A percentile compares a stretch with the other conserved stretches of the same genome.
Evolutionary conservation across 148 eudicot genomes (phyloP).

Genomic region (Rhododendron ovatum): DNA sequence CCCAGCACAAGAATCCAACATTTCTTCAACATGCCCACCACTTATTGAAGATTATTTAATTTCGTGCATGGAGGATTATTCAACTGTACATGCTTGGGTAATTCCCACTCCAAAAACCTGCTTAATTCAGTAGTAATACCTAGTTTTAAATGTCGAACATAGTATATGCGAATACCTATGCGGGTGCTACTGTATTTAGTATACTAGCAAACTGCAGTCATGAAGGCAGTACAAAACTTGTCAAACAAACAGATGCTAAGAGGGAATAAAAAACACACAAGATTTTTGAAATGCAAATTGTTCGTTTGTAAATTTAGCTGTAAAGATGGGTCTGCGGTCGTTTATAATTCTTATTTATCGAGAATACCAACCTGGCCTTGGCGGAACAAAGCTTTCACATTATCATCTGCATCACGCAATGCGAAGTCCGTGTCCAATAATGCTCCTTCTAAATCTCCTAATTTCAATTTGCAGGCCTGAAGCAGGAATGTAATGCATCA

Average conservation of each 20-base stretch:
- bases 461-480: conserved; percentile 76
- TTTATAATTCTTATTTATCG: background rate
- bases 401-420: conserved; percentile 66
- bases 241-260: background rate
- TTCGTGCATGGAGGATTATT: background rate
- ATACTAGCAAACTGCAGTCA: background rate
- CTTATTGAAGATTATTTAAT: background rate
- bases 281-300: background rate
- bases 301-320: background rate
- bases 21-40: background rate
- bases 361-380: conserved; percentile 73
- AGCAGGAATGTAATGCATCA: conserved; percentile 1
- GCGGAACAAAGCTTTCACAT: conserved; percentile 75
- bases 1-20: background rate
- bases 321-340: background rate
- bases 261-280: background rate
- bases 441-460: conserved; percentile 77
- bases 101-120: background rate
- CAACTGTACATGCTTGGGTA: background rate
- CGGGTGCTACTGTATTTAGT: background rate
- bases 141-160: background rate
- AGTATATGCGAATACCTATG: background rate
- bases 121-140: background rate
- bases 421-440: conserved; percentile 71
- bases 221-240: background rate